Evolutionary conservation across 169 alveolate genomes (phyloP).

Genomic region (Toxoplasma gondii): DNA sequence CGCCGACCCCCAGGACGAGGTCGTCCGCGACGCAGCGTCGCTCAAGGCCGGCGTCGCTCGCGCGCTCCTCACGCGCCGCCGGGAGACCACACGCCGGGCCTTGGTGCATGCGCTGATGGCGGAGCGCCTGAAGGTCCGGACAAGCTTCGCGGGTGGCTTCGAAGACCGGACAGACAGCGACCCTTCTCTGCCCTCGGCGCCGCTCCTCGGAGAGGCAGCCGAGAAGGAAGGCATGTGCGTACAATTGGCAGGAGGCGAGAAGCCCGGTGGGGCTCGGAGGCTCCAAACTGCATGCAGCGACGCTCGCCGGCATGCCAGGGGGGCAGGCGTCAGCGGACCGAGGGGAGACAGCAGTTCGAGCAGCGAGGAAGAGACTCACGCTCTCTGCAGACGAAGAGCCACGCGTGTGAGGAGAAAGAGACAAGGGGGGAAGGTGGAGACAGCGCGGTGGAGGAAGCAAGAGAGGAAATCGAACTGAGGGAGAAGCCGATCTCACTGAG

Average conservation of each 20-base stretch:
- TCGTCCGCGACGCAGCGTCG: neutral
- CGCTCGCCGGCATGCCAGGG: neutral
- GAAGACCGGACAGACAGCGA: too few species aligned
- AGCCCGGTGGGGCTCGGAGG: neutral
- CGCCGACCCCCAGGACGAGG: neutral
- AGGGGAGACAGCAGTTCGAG: neutral
- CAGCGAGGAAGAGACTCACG: neutral
- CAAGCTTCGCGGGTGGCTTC: neutral
- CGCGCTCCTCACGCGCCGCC: neutral
- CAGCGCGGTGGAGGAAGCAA: too few species aligned
- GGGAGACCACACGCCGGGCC: neutral
- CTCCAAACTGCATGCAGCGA: neutral
- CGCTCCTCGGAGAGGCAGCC: neutral
- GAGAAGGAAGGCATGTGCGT: neutral
- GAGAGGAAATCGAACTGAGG: too few species aligned
- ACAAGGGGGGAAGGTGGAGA: neutral
- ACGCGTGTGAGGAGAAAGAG: neutral
- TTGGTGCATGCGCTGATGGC: neutral
- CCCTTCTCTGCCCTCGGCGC: neutral
- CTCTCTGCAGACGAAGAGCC: neutral
- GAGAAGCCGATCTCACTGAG: too few species aligned
- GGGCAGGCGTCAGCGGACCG: neutral
- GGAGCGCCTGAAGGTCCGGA: neutral
- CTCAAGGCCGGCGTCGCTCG: neutral
- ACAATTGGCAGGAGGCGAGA: neutral